These are phyloP conservation scores for Cordyceps farinosa DNA, from an alignment of 2,329 filamentous ascomycete species.

Conservation along the genomic window DNA sequence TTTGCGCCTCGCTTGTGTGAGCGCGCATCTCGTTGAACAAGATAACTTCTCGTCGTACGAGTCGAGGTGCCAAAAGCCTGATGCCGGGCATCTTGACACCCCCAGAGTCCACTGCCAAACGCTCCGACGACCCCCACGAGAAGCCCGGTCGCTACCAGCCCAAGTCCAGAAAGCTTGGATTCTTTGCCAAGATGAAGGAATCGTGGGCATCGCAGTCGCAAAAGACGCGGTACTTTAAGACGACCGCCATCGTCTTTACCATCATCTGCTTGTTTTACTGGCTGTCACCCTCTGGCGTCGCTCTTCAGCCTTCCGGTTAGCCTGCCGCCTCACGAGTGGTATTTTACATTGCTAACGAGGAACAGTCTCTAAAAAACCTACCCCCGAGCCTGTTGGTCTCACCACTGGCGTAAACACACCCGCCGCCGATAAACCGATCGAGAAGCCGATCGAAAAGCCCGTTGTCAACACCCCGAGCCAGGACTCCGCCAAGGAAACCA, in stretches of 20 bases:
- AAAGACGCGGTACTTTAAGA: constrained; percentile 63
- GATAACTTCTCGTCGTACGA: constrained; percentile 16
- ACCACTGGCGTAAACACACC: constrained; percentile 17
- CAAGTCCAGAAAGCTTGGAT: constrained; percentile 43
- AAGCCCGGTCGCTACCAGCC: constrained; percentile 59
- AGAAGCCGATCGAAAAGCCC: constrained; percentile 11
- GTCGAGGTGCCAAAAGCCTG: constrained; percentile 17
- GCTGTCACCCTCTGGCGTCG: constrained; percentile 56
- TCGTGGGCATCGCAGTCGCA: constrained; percentile 62
- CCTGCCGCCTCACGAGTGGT: background rate
- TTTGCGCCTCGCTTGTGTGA: constrained; percentile 19
- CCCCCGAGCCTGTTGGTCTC: constrained; percentile 15
- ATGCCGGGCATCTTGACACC: constrained; percentile 17
- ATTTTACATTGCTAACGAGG: background rate
- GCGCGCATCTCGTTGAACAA: constrained; percentile 17
- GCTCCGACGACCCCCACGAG: constrained; percentile 60
- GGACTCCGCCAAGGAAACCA: background rate
- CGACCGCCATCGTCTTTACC: constrained; percentile 57
- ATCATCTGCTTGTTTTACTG: constrained; percentile 62
- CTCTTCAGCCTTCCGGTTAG: constrained; percentile 35
- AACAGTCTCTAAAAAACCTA: constrained; percentile 8
- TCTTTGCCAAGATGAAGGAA: constrained; percentile 54
- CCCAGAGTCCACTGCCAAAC: constrained; percentile 32
- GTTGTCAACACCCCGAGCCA: background rate
- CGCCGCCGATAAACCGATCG: constrained; percentile 6